Conservation (phyloP, 345 rosid genomes). For the Moricandia moricandioides region DNA sequence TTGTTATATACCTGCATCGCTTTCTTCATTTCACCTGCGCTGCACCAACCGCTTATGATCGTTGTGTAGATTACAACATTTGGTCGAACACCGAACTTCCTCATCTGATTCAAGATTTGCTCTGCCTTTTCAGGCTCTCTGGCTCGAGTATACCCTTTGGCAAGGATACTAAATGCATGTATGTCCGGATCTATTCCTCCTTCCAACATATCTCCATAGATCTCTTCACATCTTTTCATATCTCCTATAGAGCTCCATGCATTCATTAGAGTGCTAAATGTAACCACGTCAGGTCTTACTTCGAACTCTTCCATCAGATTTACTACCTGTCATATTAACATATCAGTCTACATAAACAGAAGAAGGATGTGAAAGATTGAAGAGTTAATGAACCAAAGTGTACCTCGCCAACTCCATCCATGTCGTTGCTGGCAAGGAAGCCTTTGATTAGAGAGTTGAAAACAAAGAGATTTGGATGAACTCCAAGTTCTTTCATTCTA, state of each 20-base stretch:
- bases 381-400: neutral
- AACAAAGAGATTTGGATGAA: conserved; percentile 77
- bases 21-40: conserved; percentile 64
- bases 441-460: conserved; percentile 88
- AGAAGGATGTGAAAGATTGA: neutral
- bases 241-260: conserved; percentile 86
- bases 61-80: conserved; percentile 88
- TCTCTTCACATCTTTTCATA: conserved; percentile 81
- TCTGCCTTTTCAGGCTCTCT: conserved; percentile 75
- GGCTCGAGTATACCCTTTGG: conserved; percentile 78
- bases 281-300: conserved; percentile 73
- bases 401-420: conserved; percentile 81
- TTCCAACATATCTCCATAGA: conserved; percentile 71
- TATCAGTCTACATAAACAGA: neutral
- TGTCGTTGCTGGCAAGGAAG: conserved; percentile 56
- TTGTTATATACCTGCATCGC: conserved; percentile 55
- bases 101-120: conserved; percentile 56
- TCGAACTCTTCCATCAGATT: conserved; percentile 68
- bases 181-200: conserved; percentile 73
- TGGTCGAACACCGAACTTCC: conserved; percentile 50
- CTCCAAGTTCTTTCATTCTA: conserved; percentile 79
- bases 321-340: conserved; percentile 45
- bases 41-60: conserved; percentile 83
- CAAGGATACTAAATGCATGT: conserved; percentile 77
- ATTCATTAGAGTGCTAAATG: conserved; percentile 92